Conservation (phyloP, 2,329 filamentous ascomycete genomes). For the Bipolaris gigantea region DNA sequence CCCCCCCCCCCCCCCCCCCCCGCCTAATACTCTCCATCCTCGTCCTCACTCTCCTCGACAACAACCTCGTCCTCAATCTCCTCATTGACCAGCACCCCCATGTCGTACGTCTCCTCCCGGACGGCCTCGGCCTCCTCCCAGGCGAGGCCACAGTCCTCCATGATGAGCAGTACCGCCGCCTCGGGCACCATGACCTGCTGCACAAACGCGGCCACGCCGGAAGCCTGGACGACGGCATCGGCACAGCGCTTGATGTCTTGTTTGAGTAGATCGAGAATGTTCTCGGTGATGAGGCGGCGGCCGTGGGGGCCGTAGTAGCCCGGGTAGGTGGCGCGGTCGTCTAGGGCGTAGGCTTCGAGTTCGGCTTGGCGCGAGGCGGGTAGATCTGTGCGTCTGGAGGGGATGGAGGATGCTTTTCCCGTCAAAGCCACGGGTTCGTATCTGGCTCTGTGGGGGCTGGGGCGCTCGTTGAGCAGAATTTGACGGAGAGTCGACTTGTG, state of each 20-base stretch:
- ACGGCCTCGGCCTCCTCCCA: constrained; percentile 55
- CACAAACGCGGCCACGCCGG: constrained; percentile 40
- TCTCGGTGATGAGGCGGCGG: constrained; percentile 66
- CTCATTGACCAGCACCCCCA: constrained; percentile 70
- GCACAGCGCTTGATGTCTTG: constrained; percentile 29
- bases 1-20: too few species aligned
- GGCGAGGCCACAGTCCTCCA: constrained; percentile 57
- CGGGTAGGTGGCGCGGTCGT: constrained; percentile 23
- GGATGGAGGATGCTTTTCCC: constrained; percentile 30
- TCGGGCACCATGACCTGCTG: constrained; percentile 70
- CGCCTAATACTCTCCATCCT: constrained; percentile 12
- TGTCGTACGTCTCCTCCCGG: constrained; percentile 65
- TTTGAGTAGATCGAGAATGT: constrained; percentile 31
- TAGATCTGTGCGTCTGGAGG: constrained; percentile 48
- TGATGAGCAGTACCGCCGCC: constrained; percentile 57
- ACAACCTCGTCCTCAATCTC: constrained; percentile 59
- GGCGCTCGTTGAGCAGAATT: constrained; percentile 59
- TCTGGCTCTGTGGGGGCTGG: constrained; percentile 18
- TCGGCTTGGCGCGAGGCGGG: constrained; percentile 44
- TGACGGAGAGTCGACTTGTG: constrained; percentile 59
- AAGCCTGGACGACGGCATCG: constrained; percentile 37
- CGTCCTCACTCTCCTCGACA: constrained; percentile 16
- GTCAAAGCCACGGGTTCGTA: constrained; percentile 29
- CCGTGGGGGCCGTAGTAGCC: constrained; percentile 85
- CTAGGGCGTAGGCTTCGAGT: constrained; percentile 21